Evolutionary conservation across 108 stramenopile species (phyloP), one percentile per base, ranked within the genome.

Genomic region (Parmales sp.): DNA sequence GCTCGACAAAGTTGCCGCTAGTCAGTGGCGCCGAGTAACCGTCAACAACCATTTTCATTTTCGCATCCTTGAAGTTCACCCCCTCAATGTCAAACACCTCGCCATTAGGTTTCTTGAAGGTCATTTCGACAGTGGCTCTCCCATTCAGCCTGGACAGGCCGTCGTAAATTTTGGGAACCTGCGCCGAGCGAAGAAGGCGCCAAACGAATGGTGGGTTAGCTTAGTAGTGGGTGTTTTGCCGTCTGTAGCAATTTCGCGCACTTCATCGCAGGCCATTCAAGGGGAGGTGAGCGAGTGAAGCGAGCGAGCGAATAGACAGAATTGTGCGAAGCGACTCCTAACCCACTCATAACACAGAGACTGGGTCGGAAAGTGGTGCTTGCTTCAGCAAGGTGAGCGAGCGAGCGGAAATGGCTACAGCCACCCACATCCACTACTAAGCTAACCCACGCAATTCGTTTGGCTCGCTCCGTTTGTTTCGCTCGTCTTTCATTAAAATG

Each of bases 1-100:
- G 80, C 65, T 97, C 96, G 13, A 95, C 68, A 76, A 97, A 94
- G 78, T 93, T 94, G 37, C 96, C 82, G 45, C 88, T 81, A 16
- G 96, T 95, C 13, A 97, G 81, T 13, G 96, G 96, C 22, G 94
- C 90, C 74, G 74, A 74, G 75, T 90, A 96, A 1, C 95, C 96
- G 81, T 95, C 96, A 71, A 95, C 83, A 34, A 95, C 79, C 93
- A 97, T 93, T 66, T 68, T 83, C 78, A 97, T 72, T 67, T 83
- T 87, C 22, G 92, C 91, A 68, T 90, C 75, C 23, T 86, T 80
- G 64, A 77, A 93, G 41, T 86, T 79, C 7, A 43, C 13, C n/a
- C 49, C 54, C 37, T 90, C 85, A 19, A 95, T 80, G 65, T 93
- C 80, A 69, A 95, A 97, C 39, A 78, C 76, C 31, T 72, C 89